Conservation (phyloP, 306 rosid species). For the Arachis stenosperma region DNA sequence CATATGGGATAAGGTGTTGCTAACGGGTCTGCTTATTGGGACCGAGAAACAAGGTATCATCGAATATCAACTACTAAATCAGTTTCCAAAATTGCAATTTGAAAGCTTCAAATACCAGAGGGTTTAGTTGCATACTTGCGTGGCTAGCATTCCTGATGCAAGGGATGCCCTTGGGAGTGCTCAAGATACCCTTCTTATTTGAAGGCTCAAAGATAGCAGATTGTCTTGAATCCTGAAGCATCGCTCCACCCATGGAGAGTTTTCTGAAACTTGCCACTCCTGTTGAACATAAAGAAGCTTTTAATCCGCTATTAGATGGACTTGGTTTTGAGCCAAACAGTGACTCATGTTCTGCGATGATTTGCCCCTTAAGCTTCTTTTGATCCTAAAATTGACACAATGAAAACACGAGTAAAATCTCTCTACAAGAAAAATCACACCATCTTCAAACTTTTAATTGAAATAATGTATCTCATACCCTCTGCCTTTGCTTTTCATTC, state of each 20-base stretch:
- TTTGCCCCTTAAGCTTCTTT: constrained; percentile 46
- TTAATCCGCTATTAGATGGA: constrained; percentile 39
- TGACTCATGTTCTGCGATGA: constrained; percentile 65
- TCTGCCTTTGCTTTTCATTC: constrained; percentile 65
- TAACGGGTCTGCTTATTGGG: too few species aligned
- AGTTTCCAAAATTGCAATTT: too few species aligned
- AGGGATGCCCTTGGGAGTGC: constrained; percentile 43
- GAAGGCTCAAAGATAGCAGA: constrained; percentile 47
- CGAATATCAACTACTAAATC: too few species aligned
- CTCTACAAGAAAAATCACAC: constrained; percentile 28
- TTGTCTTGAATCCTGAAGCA: constrained; percentile 57
- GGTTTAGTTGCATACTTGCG: constrained; percentile 45
- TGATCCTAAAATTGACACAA: constrained; percentile 41
- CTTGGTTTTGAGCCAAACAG: constrained; percentile 52
- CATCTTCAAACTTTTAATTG: constrained; percentile 35
- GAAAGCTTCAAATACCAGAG: constrained; percentile 39
- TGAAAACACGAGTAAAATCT: constrained; percentile 20
- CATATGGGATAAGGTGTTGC: too few species aligned
- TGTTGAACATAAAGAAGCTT: constrained; percentile 46
- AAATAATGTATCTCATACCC: constrained; percentile 46
- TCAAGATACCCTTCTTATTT: constrained; percentile 44
- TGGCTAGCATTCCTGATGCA: constrained; percentile 40
- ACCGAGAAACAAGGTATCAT: too few species aligned
- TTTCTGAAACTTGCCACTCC: constrained; percentile 50
- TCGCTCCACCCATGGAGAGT: constrained; percentile 56